Base-by-base conservation (phyloP, 306 rosid genomes). In the Prunus armeniaca region DNA sequence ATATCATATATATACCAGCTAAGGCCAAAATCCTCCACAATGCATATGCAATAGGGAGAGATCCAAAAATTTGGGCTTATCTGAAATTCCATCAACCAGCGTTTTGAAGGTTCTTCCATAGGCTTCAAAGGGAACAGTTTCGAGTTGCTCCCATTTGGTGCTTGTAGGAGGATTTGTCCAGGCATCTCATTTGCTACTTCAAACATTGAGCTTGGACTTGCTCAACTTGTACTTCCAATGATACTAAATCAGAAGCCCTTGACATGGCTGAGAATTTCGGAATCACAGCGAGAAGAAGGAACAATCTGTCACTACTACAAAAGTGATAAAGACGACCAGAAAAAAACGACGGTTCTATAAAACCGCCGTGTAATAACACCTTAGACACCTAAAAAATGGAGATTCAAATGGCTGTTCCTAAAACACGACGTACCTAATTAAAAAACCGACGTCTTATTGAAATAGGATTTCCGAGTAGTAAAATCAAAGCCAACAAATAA, bases 11-110 rank as follows among this genome's bases (percentile, higher is more conserved):
- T 51, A 78, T 82, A 56, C 87, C 88, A 9, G 0, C 10, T 11
- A 73, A 72, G 47, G 71, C 73, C 17, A 79, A 25, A 38, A 76
- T 81, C 2, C 24, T 84, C 9, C 34, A 84, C 13, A 87, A 82
- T 65, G 88, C 57, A 1, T 82, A 82, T 82, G 86, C 81, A 14
- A 75, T 87, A 2, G 85, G 84, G 57, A 87, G 84, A 78, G 86
- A 87, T 70, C 79, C 89, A 13, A 38, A 69, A 1, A 63, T 72
- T 25, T 58, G 64, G 64, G 18, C 6, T 11, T 4, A 5, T 58
- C 30, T 17, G 1, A 0, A 58, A 3, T 68, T 62, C 60, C 84
- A 85, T 43, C 14, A 30, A 18, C 78, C 78, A 2, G 55, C 65
- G 74, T 19, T 80, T 80, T 20, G 14, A 20, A 0, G 24, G 50